These are phyloP conservation scores for Lachancea fermentati DNA, from an alignment of 805 yeast genomes.

Conservation along the genomic window DNA sequence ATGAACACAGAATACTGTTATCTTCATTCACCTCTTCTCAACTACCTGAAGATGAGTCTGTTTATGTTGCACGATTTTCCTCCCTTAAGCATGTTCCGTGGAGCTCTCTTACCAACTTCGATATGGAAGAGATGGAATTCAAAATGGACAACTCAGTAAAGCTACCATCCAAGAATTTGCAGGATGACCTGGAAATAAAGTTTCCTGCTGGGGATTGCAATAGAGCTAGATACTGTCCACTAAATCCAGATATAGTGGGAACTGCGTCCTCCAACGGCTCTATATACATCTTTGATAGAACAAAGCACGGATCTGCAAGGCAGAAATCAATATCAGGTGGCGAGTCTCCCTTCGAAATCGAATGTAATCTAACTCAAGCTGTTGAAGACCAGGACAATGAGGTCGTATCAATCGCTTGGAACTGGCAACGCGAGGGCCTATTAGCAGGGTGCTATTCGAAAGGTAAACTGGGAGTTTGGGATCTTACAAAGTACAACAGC, in stretches of 20 bases:
- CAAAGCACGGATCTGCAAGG: constrained; percentile 60
- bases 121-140: constrained; percentile 35
- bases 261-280: constrained; percentile 63
- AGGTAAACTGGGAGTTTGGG: constrained; percentile 64
- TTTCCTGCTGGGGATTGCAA: constrained; percentile 55
- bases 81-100: constrained; percentile 28
- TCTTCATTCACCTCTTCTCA: constrained; percentile 33
- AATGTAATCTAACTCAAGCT: constrained; percentile 32
- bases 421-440: constrained; percentile 51
- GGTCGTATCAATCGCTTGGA: constrained; percentile 75
- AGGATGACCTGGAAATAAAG: constrained; percentile 22
- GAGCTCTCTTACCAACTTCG: constrained; percentile 34
- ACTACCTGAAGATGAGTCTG: constrained; percentile 31
- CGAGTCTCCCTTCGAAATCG: constrained; percentile 45
- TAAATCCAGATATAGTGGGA: constrained; percentile 78
- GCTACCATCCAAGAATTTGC: constrained; percentile 25
- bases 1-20: constrained; percentile 26
- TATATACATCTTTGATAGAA: constrained; percentile 67
- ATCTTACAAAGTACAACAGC: constrained; percentile 42
- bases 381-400: constrained; percentile 34
- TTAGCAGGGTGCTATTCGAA: constrained; percentile 57
- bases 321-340: constrained; percentile 28
- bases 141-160: constrained; percentile 29
- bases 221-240: constrained; percentile 69
- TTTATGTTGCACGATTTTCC: constrained; percentile 26